Conservation (phyloP, 768 basidiomycete genomes). For the Collybia sordida region DNA sequence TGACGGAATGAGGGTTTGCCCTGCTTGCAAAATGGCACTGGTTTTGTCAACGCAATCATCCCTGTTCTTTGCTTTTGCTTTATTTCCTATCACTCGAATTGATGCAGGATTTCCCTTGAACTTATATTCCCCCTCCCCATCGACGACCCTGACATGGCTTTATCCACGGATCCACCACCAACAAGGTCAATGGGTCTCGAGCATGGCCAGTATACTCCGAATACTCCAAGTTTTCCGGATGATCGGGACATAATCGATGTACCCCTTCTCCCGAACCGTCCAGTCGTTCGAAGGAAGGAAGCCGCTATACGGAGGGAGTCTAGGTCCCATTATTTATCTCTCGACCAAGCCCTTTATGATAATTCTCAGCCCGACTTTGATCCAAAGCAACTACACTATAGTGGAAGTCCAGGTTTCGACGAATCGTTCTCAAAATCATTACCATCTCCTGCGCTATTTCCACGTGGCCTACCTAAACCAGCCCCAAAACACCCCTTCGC, state of each 20-base stretch:
- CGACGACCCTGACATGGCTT: too few relatives aligned
- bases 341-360: constrained; percentile 10
- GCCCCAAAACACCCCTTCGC: constrained; percentile 26
- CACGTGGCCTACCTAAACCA: constrained; percentile 6
- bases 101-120: too few relatives aligned
- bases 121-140: too few relatives aligned
- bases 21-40: too few relatives aligned
- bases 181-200: too few relatives aligned
- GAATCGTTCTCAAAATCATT: constrained; percentile 5
- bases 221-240: not conserved
- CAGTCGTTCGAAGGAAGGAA: not conserved
- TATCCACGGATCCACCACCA: too few relatives aligned
- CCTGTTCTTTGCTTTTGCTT: too few relatives aligned
- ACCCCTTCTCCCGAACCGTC: constrained; percentile 1
- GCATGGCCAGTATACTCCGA: not conserved
- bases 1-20: too few relatives aligned
- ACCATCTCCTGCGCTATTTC: constrained; percentile 11
- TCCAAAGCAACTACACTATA: not conserved
- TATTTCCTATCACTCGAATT: too few relatives aligned
- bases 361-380: constrained; percentile 11
- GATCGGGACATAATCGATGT: not conserved
- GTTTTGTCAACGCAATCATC: too few relatives aligned
- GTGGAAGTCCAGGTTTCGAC: constrained; percentile 1
- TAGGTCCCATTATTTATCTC: constrained; percentile 7
- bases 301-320: constrained; percentile 5